Evolutionary conservation across 2,329 filamentous ascomycete genomes (phyloP).

Genomic region (Nemania sp.): DNA sequence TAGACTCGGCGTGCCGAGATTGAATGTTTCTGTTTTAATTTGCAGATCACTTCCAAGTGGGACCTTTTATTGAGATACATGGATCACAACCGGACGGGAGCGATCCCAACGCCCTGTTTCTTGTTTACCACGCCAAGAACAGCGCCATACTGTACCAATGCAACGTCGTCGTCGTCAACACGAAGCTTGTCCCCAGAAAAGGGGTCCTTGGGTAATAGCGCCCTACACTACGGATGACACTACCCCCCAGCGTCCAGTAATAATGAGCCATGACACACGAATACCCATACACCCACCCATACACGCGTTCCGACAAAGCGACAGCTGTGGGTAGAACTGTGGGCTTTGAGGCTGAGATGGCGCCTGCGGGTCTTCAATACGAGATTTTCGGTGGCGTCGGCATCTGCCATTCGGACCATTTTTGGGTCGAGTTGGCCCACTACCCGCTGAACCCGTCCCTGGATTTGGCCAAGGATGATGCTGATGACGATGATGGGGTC

Average conservation of each 20-base stretch:
- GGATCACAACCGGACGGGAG: conserved; percentile 1
- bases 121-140: conserved; percentile 9
- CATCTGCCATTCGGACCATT: conserved; percentile 24
- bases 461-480: conserved; percentile 13
- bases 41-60: conserved; percentile 21
- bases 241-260: conserved; percentile 18
- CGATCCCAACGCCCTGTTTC: conserved; percentile 10
- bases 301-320: conserved; percentile 19
- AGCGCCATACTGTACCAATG: conserved; percentile 5
- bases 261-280: conserved; percentile 28
- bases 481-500: conserved; percentile 32
- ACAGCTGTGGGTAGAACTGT: conserved; percentile 7
- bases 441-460: conserved; percentile 31
- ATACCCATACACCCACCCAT: conserved; percentile 17
- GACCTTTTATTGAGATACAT: conserved; percentile 12
- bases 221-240: background rate
- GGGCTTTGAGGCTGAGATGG: conserved; percentile 38
- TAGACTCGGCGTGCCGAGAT: conserved; percentile 27
- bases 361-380: conserved; percentile 36
- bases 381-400: conserved; percentile 36
- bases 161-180: conserved; percentile 17
- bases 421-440: conserved; percentile 32
- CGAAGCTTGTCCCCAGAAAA: conserved; percentile 26
- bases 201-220: conserved; percentile 13
- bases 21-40: conserved; percentile 21